A percentile compares a stretch with the other conserved stretches of the same genome.
These are phyloP conservation scores for Monosporascus sp. DNA, from an alignment of 2,329 filamentous ascomycete genomes.

Conservation along the genomic window DNA sequence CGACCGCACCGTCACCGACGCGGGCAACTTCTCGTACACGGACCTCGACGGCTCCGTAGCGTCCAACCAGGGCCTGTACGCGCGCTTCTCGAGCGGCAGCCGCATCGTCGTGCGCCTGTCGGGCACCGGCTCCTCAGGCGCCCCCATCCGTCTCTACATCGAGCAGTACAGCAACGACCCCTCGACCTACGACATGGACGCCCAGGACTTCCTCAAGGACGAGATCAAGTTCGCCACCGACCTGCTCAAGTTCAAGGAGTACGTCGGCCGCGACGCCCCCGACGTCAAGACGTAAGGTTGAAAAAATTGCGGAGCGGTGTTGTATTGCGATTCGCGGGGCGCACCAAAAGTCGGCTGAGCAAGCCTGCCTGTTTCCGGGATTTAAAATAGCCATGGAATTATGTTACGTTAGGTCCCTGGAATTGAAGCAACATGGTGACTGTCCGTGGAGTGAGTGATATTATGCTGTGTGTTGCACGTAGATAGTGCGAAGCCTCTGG, in stretches of 20 bases:
- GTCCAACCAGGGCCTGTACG: slow-evolving; percentile 92
- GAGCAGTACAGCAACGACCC: slow-evolving; percentile 89
- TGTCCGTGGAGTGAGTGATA: too few species aligned
- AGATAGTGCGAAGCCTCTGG: too few species aligned
- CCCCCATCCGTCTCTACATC: slow-evolving; percentile 94
- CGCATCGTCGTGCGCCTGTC: slow-evolving; percentile 93
- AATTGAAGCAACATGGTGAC: too few species aligned
- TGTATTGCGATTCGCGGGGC: too few species aligned
- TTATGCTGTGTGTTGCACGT: too few species aligned
- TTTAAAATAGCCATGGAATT: too few species aligned
- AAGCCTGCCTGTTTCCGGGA: too few species aligned
- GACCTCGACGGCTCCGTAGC: slow-evolving; percentile 96
- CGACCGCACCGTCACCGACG: slow-evolving; percentile 76
- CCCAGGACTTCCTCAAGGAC: slow-evolving; percentile 89
- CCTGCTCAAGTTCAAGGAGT: slow-evolving; percentile 89
- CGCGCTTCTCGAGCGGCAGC: slow-evolving; percentile 90
- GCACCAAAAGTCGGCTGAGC: too few species aligned
- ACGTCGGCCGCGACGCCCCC: slow-evolving; percentile 84
- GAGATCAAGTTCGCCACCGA: slow-evolving; percentile 81
- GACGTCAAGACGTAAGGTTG: slow-evolving; percentile 91
- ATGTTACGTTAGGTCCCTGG: too few species aligned
- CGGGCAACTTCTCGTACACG: slow-evolving; percentile 96
- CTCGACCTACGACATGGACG: slow-evolving; percentile 72
- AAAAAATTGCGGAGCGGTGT: not conserved
- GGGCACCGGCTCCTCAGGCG: slow-evolving; percentile 89